Evolutionary conservation across 495 filamentous ascomycete genomes (phyloP).

Genomic region (Annulohypoxylon nitens): DNA sequence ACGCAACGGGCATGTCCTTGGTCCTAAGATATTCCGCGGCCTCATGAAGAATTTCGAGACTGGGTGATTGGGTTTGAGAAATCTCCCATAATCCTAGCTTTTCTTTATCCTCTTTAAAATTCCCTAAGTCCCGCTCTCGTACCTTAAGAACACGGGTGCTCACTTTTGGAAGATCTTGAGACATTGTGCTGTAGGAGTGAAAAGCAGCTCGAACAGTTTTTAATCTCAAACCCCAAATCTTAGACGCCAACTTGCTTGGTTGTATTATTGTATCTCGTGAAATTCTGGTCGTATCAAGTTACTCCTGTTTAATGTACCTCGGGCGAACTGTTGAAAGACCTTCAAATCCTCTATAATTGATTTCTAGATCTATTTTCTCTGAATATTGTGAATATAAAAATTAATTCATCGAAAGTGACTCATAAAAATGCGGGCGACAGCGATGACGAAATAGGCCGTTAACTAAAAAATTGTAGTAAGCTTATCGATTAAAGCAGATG

Average conservation of each 20-base stretch:
- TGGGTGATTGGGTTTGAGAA: slow-evolving; percentile 35
- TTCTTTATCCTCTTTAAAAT: slow-evolving; percentile 43
- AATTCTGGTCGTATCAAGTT: background rate
- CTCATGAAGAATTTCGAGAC: slow-evolving; percentile 54
- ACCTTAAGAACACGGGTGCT: slow-evolving; percentile 41
- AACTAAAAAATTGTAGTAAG: slow-evolving; percentile 29
- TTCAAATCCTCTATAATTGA: background rate
- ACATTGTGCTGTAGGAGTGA: slow-evolving; percentile 50
- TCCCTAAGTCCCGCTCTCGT: slow-evolving; percentile 33
- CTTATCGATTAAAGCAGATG: slow-evolving; percentile 40
- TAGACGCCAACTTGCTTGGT: slow-evolving; percentile 45
- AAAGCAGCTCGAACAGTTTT: slow-evolving; percentile 42
- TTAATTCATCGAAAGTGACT: slow-evolving; percentile 26
- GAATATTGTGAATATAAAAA: background rate
- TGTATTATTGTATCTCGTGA: background rate
- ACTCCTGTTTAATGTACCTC: background rate
- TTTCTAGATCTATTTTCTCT: background rate
- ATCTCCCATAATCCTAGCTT: slow-evolving; percentile 47
- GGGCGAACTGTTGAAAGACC: background rate
- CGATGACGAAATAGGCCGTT: slow-evolving; percentile 35
- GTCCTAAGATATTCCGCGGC: slow-evolving; percentile 73
- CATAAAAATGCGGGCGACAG: slow-evolving; percentile 19
- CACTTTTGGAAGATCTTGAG: slow-evolving; percentile 42
- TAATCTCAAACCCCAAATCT: slow-evolving; percentile 23
- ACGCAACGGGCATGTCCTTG: slow-evolving; percentile 83